Conservation (phyloP, 2,329 filamentous ascomycete species). For the Basipetospora chlamydospora region DNA sequence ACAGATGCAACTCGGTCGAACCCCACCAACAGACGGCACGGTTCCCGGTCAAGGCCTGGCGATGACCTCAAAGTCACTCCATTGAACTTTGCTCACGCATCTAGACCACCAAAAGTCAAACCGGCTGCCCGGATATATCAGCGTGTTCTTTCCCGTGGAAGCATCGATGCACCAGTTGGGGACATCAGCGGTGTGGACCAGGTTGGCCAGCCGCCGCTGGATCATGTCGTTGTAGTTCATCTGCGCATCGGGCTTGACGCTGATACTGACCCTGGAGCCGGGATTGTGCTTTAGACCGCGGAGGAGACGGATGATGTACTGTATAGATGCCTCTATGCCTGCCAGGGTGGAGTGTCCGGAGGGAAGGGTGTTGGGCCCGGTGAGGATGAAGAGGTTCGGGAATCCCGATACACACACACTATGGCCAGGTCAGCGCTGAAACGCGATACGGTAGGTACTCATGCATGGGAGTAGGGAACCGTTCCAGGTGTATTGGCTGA, state of each 20-base stretch:
- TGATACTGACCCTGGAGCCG: neutral
- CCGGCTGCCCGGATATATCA: conserved; percentile 1
- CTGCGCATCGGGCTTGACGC: neutral
- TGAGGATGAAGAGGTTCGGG: conserved; percentile 2
- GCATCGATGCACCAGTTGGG: conserved; percentile 1
- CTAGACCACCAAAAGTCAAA: conserved; percentile 1
- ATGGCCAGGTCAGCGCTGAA: neutral
- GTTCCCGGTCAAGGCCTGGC: too few relatives aligned
- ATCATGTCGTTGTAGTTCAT: neutral
- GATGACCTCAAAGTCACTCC: too few relatives aligned
- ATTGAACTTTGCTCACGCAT: conserved; percentile 3
- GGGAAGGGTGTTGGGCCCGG: conserved; percentile 2
- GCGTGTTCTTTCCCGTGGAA: neutral
- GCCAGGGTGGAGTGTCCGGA: conserved; percentile 1
- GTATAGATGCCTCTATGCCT: neutral
- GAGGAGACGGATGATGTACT: neutral
- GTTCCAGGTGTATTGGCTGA: too few relatives aligned
- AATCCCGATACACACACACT: neutral
- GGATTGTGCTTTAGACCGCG: neutral
- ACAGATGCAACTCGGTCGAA: too few relatives aligned
- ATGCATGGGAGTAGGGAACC: neutral
- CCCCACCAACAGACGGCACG: too few relatives aligned
- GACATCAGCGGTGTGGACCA: neutral
- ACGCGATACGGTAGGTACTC: neutral
- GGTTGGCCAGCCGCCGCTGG: neutral